Conservation (phyloP, 1,284 basidiomycete genomes). For the Gymnopus androsaceus region DNA sequence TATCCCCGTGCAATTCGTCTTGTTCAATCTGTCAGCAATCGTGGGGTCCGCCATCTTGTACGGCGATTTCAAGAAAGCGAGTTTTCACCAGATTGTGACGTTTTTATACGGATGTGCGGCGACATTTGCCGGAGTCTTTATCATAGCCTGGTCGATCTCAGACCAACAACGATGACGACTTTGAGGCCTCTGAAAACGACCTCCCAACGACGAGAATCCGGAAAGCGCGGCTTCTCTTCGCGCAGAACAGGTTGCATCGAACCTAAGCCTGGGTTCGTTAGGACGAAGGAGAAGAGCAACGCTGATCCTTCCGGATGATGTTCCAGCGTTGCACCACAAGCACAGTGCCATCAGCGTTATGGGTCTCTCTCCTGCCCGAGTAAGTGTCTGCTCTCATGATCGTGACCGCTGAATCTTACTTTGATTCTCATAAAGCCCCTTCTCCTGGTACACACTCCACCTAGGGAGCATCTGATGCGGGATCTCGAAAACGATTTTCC, state of each 20-base stretch:
- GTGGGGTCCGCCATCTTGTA: slow-evolving; percentile 92
- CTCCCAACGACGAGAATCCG: slow-evolving; percentile 26
- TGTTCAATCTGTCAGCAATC: slow-evolving; percentile 87
- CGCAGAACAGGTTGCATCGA: slow-evolving; percentile 26
- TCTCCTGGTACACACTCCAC: slow-evolving; percentile 64
- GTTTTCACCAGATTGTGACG: slow-evolving; percentile 82
- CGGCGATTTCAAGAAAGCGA: slow-evolving; percentile 84
- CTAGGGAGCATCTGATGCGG: slow-evolving; percentile 45
- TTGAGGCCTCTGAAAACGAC: slow-evolving; percentile 23
- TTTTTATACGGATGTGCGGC: slow-evolving; percentile 83
- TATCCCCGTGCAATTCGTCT: slow-evolving; percentile 93
- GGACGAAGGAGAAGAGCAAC: slow-evolving; percentile 42
- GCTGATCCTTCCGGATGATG: slow-evolving; percentile 46
- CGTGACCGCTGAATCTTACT: slow-evolving; percentile 6
- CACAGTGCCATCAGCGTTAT: slow-evolving; percentile 61
- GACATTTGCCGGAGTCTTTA: slow-evolving; percentile 86
- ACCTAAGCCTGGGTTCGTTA: slow-evolving; percentile 29
- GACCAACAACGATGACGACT: slow-evolving; percentile 27
- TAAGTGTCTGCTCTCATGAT: slow-evolving; percentile 27
- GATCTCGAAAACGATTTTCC: slow-evolving; percentile 32
- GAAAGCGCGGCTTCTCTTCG: slow-evolving; percentile 12
- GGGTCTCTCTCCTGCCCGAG: slow-evolving; percentile 74
- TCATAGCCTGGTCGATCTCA: slow-evolving; percentile 62
- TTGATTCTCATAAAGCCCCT: slow-evolving; percentile 44
- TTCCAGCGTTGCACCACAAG: slow-evolving; percentile 49